Evolutionary conservation across 139 green algal species (phyloP), one percentile per base, ranked within the genome.

Genomic region (Desmodesmus armatus): DNA sequence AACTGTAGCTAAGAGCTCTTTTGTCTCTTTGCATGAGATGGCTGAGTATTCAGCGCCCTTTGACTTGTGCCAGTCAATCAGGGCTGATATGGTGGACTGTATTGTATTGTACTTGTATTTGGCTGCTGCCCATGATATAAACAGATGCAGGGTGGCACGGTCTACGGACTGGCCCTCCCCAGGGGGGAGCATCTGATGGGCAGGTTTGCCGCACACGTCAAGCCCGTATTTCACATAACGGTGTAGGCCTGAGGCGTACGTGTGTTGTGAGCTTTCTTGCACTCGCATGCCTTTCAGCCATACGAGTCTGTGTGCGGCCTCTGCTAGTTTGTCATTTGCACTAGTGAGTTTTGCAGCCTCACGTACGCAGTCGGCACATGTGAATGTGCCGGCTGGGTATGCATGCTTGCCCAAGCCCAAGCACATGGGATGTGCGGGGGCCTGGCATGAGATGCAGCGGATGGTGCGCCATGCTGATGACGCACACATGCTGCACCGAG

Each of bases 81-180:
- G 23, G 3, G 70, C 70, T 40, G 31, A 33, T 3, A 78, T 55
- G 23, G 70, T 78, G 35, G 5, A 31, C 13, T 78, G 41, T 29
- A 78, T 78, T 6, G 70, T 78, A 27, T 60, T 60, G 70, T 40
- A 55, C 37, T 78, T 78, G 43, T 78, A 78, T 19, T n/a, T 78
- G 21, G n/a, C 40, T 3, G 37, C n/a, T 7, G 70, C 70, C 70
- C 70, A 78, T 17, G 35, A 15, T 19, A 78, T 3, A 19, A 78
- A 78, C 41, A 78, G 70, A 3, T 60, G 62, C 6, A 71, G 62
- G n/a, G n/a, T n/a, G n/a, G n/a, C n/a, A 71, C 13, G 9, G 7
- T 15, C 62, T 11, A 29, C 9, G n/a, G 62, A 33, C 9, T 15
- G 13, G 6, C 29, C 29, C 25, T 9, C 25, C 25, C 9, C 62